These are phyloP conservation scores for Mucor indicus DNA, from an alignment of 371 early-diverging fungal species.

Conservation along the genomic window DNA sequence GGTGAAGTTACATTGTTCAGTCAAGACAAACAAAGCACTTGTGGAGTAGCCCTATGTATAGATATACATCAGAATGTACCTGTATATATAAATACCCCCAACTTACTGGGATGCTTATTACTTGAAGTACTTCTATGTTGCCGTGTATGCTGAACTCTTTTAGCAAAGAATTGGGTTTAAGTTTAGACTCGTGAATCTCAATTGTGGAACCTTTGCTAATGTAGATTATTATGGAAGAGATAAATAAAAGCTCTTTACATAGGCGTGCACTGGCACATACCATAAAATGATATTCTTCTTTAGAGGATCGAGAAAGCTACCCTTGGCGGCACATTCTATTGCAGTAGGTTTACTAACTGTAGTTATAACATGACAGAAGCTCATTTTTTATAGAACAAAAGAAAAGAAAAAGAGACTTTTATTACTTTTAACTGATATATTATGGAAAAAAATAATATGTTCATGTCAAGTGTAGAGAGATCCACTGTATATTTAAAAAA, in stretches of 20 bases:
- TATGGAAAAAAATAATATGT: no score
- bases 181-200: no score
- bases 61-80: no score
- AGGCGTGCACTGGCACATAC: slow-evolving; percentile 40
- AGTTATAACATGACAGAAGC: slow-evolving; percentile 16
- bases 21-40: slow-evolving; percentile 18
- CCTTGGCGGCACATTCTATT: slow-evolving; percentile 33
- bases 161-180: slow-evolving; percentile 37
- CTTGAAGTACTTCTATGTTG: slow-evolving; percentile 35
- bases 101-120: no score
- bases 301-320: slow-evolving; percentile 51
- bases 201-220: slow-evolving; percentile 62
- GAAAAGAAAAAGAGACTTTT: no score
- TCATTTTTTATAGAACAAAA: no score
- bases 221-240: not conserved
- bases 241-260: no score
- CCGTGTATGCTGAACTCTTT: slow-evolving; percentile 56
- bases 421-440: no score
- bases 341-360: slow-evolving; percentile 14
- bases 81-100: no score
- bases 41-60: slow-evolving; percentile 8
- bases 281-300: slow-evolving; percentile 59
- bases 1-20: slow-evolving; percentile 9
- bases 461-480: no score
- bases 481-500: no score